phyloP scores from a whole-genome alignment of 2,329 filamentous ascomycete genomes.

The Mycosphaerella arachidis region DNA sequence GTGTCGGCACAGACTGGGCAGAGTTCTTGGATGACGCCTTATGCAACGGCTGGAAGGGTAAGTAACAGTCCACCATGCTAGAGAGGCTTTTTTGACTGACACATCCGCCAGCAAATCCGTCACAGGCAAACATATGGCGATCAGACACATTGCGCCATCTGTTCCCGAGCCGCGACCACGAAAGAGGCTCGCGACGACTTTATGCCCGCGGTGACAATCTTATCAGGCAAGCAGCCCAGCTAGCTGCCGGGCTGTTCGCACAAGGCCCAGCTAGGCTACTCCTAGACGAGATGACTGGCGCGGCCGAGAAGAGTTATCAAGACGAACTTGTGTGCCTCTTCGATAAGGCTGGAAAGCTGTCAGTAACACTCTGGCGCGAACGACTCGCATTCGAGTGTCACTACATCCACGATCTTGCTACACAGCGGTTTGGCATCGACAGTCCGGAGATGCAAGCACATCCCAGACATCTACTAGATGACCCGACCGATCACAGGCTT shows the following conservation, averaged over 20 bases:
- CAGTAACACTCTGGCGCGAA: slow-evolving; percentile 3
- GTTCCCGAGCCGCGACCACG: not conserved
- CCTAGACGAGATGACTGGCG: not conserved
- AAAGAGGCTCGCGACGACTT: not conserved
- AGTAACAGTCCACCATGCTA: not conserved
- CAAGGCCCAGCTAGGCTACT: not conserved
- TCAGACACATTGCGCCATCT: slow-evolving; percentile 6
- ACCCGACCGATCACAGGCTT: slow-evolving; percentile 8
- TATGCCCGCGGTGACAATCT: not conserved
- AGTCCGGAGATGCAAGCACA: slow-evolving; percentile 5
- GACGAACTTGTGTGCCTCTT: not conserved
- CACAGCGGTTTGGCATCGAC: slow-evolving; percentile 3
- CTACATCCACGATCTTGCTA: not conserved
- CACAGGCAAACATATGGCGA: slow-evolving; percentile 6
- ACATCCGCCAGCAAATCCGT: not conserved
- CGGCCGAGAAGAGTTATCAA: not conserved
- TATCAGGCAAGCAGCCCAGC: not conserved
- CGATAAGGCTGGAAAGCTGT: slow-evolving; percentile 1
- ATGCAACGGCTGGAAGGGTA: not conserved
- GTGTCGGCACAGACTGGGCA: not conserved
- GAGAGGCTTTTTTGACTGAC: not conserved
- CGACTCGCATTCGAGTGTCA: slow-evolving; percentile 1
- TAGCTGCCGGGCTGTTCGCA: not conserved
- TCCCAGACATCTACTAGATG: slow-evolving; percentile 5
- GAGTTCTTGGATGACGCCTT: not conserved